Conservation (phyloP, 495 filamentous ascomycete species). For the Neurospora tetraspora region DNA sequence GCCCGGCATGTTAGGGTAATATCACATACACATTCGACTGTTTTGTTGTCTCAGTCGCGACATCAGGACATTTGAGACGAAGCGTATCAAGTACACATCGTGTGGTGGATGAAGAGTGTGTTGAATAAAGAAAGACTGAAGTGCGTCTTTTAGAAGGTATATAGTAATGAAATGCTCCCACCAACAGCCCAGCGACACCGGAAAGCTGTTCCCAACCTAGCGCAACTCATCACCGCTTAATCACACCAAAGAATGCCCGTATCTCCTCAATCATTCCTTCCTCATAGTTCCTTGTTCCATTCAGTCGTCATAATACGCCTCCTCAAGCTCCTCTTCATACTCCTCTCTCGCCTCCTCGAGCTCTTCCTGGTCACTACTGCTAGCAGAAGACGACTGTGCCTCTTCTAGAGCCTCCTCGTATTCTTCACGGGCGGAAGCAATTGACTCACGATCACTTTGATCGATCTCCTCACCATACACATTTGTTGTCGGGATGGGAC, state of each 20-base stretch:
- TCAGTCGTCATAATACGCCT: conserved; percentile 34
- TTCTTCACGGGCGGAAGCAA: conserved; percentile 25
- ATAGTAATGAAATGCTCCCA: not conserved
- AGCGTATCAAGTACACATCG: not conserved
- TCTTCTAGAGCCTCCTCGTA: conserved; percentile 30
- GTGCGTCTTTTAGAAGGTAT: not conserved
- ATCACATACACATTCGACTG: not conserved
- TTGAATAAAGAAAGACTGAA: not conserved
- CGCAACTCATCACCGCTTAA: not conserved
- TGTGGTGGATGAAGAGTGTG: not conserved
- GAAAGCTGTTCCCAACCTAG: not conserved
- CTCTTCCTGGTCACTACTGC: conserved; percentile 34
- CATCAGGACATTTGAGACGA: not conserved
- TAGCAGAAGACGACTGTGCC: conserved; percentile 25
- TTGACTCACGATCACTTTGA: conserved; percentile 29
- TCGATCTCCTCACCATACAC: conserved; percentile 29
- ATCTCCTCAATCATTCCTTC: not conserved
- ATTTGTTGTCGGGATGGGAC: conserved; percentile 13
- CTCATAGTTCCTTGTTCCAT: not conserved
- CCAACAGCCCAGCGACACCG: not conserved
- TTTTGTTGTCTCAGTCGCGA: not conserved
- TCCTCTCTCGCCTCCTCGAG: conserved; percentile 35
- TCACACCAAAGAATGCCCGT: not conserved
- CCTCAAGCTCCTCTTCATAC: conserved; percentile 40
- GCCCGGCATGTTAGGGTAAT: not conserved